Conservation (phyloP, 345 rosid genomes). For the Acer negundo region DNA sequence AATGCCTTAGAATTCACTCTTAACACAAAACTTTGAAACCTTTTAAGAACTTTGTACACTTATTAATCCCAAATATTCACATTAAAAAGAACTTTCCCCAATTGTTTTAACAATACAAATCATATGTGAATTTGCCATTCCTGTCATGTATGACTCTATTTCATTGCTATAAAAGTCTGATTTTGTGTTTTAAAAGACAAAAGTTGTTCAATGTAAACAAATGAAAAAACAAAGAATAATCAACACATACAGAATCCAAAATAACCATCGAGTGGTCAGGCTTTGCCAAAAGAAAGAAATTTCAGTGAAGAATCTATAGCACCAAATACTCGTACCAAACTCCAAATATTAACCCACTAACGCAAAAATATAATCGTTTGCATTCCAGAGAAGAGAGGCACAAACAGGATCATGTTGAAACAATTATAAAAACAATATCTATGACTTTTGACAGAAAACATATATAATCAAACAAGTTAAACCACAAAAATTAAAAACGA, state of each 20-base stretch:
- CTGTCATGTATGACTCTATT: neutral
- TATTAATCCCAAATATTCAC: neutral
- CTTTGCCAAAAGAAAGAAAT: neutral
- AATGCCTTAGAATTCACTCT: neutral
- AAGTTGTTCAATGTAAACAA: neutral
- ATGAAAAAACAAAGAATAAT: neutral
- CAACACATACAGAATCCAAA: neutral
- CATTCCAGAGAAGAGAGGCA: neutral
- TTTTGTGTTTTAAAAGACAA: neutral
- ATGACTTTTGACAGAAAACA: neutral
- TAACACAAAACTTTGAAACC: neutral
- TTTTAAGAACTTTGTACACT: neutral
- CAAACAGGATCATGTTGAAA: neutral
- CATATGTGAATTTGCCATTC: neutral
- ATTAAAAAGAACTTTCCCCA: neutral
- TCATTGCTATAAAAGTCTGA: neutral
- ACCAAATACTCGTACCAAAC: neutral
- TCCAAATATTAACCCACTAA: neutral
- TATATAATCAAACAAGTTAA: neutral
- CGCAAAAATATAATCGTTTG: neutral
- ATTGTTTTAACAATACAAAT: neutral
- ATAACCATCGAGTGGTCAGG: too few species aligned
- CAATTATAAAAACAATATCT: neutral
- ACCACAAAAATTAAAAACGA: neutral
- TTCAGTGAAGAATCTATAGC: neutral